Evolutionary conservation across 2,329 filamentous ascomycete genomes (phyloP).

Genomic region (Drechslerella coelobrocha): DNA sequence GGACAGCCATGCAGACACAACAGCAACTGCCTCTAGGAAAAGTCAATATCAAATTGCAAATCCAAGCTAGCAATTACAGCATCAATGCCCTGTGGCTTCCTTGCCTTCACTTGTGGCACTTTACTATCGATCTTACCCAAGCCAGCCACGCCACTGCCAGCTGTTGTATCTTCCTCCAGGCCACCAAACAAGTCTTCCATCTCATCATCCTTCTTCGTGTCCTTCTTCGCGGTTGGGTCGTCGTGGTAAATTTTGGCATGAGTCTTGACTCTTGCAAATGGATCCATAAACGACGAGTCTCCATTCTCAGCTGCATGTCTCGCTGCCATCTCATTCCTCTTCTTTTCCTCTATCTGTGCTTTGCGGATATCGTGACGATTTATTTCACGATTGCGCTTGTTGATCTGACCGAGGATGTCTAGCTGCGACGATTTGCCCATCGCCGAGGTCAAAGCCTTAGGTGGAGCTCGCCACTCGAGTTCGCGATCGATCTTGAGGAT

Average conservation of each 20-base stretch:
- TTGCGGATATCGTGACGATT: slow-evolving; percentile 91
- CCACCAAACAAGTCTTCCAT: slow-evolving; percentile 58
- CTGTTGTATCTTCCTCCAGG: slow-evolving; percentile 61
- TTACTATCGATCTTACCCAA: slow-evolving; percentile 63
- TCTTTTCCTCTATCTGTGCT: slow-evolving; percentile 82
- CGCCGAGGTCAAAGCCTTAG: slow-evolving; percentile 61
- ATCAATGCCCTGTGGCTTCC: slow-evolving; percentile 64
- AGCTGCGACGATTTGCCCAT: slow-evolving; percentile 68
- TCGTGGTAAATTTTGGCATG: slow-evolving; percentile 73
- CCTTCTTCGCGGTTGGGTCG: slow-evolving; percentile 24
- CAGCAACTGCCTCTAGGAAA: slow-evolving; percentile 7
- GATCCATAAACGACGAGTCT: slow-evolving; percentile 63
- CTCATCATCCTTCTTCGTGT: slow-evolving; percentile 57
- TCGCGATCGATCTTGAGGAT: slow-evolving; percentile 65
- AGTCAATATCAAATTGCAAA: slow-evolving; percentile 47
- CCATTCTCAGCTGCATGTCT: slow-evolving; percentile 69
- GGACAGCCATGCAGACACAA: not conserved
- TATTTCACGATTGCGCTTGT: slow-evolving; percentile 79
- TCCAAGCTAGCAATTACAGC: slow-evolving; percentile 61
- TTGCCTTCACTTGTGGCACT: slow-evolving; percentile 60
- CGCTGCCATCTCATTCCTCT: slow-evolving; percentile 68
- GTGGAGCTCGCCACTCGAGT: slow-evolving; percentile 66
- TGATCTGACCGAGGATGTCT: slow-evolving; percentile 79
- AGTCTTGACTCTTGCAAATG: slow-evolving; percentile 69
- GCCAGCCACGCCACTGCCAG: slow-evolving; percentile 54